phyloP scores from a whole-genome alignment of 768 basidiomycete species.

The Pleurotus cornucopiae region DNA sequence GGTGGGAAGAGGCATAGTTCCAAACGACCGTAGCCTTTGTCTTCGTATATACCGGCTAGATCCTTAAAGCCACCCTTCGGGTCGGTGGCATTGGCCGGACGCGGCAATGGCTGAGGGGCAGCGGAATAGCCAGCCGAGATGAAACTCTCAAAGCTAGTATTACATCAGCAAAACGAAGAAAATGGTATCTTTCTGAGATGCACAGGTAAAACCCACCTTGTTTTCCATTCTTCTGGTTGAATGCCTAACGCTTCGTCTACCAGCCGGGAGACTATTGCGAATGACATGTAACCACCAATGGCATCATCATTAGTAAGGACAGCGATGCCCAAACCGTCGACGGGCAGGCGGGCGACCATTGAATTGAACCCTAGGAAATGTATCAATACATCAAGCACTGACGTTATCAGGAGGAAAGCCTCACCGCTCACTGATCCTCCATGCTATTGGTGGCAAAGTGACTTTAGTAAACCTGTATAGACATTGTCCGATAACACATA shows the following conservation, averaged over 20 bases:
- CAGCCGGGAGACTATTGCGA: slow-evolving; percentile 8
- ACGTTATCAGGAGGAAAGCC: background rate
- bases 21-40: slow-evolving; percentile 14
- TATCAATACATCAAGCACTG: background rate
- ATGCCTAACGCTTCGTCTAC: slow-evolving; percentile 12
- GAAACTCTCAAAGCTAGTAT: slow-evolving; percentile 1
- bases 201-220: slow-evolving; percentile 10
- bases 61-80: slow-evolving; percentile 12
- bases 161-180: background rate
- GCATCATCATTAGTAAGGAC: slow-evolving; percentile 13
- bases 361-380: slow-evolving; percentile 16
- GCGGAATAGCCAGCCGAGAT: background rate
- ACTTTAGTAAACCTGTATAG: background rate
- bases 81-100: slow-evolving; percentile 12
- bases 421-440: background rate
- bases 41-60: slow-evolving; percentile 15
- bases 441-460: background rate
- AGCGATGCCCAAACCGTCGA: slow-evolving; percentile 9
- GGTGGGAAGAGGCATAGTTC: slow-evolving; percentile 18
- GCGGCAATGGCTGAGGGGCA: slow-evolving; percentile 10
- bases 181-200: background rate
- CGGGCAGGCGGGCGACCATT: slow-evolving; percentile 11
- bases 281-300: slow-evolving; percentile 5
- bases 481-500: background rate
- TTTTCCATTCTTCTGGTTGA: slow-evolving; percentile 20